Evolutionary conservation across 169 alveolate genomes (phyloP).

Genomic region (Amoebophrya sp.): DNA sequence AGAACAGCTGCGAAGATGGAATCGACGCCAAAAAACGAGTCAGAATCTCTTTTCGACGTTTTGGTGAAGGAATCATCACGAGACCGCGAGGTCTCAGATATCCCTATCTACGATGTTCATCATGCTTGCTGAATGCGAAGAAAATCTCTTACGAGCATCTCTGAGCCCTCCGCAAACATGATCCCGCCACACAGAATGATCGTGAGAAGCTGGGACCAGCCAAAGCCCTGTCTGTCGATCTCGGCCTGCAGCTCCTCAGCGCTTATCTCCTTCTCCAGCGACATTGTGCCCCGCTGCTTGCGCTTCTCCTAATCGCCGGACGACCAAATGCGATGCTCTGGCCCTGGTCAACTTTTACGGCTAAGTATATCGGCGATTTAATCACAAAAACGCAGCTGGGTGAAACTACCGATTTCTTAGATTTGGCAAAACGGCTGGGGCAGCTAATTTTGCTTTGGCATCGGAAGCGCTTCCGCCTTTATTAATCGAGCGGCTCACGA

Average conservation of each 20-base stretch:
- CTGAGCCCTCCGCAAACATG: background rate
- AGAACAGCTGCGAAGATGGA: background rate
- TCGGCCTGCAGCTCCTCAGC: background rate
- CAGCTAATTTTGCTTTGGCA: too few relatives aligned
- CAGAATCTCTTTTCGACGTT: background rate
- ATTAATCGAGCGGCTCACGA: too few relatives aligned
- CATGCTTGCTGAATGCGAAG: background rate
- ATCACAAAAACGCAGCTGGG: too few relatives aligned
- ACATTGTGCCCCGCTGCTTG: too few relatives aligned
- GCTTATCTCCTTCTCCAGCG: background rate
- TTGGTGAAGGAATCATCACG: background rate
- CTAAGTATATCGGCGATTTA: too few relatives aligned
- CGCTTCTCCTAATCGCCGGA: too few relatives aligned
- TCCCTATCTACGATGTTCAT: background rate
- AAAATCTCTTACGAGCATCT: background rate
- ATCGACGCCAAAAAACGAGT: background rate
- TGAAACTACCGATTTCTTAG: too few relatives aligned
- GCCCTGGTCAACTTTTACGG: too few relatives aligned
- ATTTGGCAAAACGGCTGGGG: too few relatives aligned
- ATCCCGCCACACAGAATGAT: background rate
- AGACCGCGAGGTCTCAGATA: background rate
- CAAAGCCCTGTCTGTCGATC: background rate
- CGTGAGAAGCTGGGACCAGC: background rate
- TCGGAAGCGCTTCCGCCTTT: too few relatives aligned
- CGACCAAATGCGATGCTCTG: too few relatives aligned